phyloP scores from a whole-genome alignment of 2,329 filamentous ascomycete species.

The Fusarium verrucosum region DNA sequence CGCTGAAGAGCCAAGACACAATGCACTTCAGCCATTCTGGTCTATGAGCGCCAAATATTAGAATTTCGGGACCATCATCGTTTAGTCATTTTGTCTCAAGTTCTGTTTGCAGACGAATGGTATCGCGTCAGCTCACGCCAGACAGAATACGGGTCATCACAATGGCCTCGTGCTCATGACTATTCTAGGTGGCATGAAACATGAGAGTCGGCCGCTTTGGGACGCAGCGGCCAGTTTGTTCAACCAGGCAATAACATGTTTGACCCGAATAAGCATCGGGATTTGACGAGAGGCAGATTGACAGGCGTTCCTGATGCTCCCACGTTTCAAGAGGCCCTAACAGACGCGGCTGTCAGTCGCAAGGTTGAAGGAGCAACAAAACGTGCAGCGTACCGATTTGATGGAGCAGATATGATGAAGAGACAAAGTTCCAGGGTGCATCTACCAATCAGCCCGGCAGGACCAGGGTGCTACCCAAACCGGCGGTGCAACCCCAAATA shows the following conservation, averaged over 20 bases:
- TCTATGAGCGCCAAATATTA: constrained; percentile 24
- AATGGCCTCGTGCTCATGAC: constrained; percentile 17
- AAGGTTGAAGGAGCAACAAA: constrained; percentile 31
- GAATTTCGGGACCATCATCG: constrained; percentile 12
- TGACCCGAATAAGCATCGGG: constrained; percentile 23
- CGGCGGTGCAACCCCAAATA: constrained; percentile 37
- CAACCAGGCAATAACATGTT: constrained; percentile 5
- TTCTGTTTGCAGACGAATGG: constrained; percentile 21
- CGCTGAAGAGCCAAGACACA: constrained; percentile 8
- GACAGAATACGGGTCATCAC: constrained; percentile 23
- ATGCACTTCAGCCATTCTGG: constrained; percentile 8
- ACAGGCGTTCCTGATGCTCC: constrained; percentile 28
- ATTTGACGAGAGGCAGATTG: constrained; percentile 22
- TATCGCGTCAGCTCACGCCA: constrained; percentile 27
- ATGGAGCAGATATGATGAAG: constrained; percentile 40
- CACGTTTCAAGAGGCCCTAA: constrained; percentile 42
- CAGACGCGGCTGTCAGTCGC: constrained; percentile 33
- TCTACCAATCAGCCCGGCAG: constrained; percentile 42
- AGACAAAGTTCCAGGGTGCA: constrained; percentile 36
- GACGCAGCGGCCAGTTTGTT: constrained; percentile 15
- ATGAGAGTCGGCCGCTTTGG: constrained; percentile 23
- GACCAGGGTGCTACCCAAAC: constrained; percentile 39
- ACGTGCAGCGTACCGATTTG: constrained; percentile 45
- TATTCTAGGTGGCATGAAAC: constrained; percentile 34
- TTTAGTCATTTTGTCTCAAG: constrained; percentile 33